Percentiles rank a stretch among this genome's conserved stretches.
Evolutionary conservation across 768 basidiomycete genomes (phyloP).

Genomic region (Lentinula boryana): DNA sequence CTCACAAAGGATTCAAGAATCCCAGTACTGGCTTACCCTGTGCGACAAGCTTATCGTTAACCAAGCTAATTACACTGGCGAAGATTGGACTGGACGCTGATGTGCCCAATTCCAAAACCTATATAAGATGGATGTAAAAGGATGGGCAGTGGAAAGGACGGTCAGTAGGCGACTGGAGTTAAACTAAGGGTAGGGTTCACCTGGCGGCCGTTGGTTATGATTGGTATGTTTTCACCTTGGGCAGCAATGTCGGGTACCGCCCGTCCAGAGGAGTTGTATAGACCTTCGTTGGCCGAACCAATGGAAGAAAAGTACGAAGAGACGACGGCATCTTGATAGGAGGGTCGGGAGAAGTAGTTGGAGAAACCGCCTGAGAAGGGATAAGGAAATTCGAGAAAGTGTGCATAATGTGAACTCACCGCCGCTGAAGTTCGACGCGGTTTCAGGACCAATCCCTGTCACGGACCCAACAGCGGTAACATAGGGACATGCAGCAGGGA

Average conservation of each 20-base stretch:
- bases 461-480: constrained; percentile 35
- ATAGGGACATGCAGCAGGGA: constrained; percentile 43
- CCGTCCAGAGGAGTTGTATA: constrained; percentile 36
- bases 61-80: constrained; percentile 35
- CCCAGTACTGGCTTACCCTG: constrained; percentile 28
- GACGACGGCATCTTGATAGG: constrained; percentile 19
- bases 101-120: constrained; percentile 31
- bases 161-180: constrained; percentile 16
- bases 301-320: constrained; percentile 16
- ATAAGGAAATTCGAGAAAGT: background rate
- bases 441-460: constrained; percentile 28
- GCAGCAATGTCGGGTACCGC: constrained; percentile 40
- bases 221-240: constrained; percentile 21
- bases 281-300: constrained; percentile 29
- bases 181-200: constrained; percentile 17
- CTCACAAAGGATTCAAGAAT: constrained; percentile 27
- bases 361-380: constrained; percentile 41
- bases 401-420: background rate
- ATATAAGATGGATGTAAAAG: background rate
- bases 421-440: constrained; percentile 37
- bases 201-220: constrained; percentile 7
- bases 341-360: constrained; percentile 26
- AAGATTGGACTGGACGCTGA: constrained; percentile 43
- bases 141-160: background rate
- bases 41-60: constrained; percentile 36